Evolutionary conservation across 106 monocot genomes (phyloP).

Genomic region (Cymbidium sinense): DNA sequence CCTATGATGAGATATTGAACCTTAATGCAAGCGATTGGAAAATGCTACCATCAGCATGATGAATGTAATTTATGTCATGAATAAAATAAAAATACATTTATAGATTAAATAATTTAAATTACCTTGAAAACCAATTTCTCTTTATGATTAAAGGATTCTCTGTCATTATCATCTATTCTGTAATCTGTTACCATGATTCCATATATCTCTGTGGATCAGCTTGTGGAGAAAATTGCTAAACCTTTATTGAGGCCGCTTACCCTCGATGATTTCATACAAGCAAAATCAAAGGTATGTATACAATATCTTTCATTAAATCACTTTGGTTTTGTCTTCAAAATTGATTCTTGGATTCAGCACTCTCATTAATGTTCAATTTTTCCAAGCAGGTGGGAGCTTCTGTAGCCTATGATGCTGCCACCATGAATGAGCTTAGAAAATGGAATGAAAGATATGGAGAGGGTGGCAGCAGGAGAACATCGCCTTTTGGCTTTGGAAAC

Average conservation of each 20-base stretch:
- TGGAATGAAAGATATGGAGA: conserved; percentile 98
- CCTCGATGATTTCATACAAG: conserved; percentile 72
- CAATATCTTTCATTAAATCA: not conserved
- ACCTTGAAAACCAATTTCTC: too few relatives aligned
- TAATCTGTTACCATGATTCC: not conserved
- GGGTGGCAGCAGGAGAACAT: conserved; percentile 66
- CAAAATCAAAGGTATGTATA: conserved; percentile 74
- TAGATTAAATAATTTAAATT: too few relatives aligned
- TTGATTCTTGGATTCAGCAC: not conserved
- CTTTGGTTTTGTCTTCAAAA: not conserved
- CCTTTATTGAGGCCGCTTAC: conserved; percentile 55
- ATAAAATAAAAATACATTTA: too few relatives aligned
- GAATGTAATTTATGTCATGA: too few relatives aligned
- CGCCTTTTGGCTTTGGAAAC: conserved; percentile 84
- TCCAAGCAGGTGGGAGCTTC: conserved; percentile 89
- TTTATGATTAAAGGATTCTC: too few relatives aligned
- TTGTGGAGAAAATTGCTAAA: conserved; percentile 15
- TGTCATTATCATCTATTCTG: too few relatives aligned
- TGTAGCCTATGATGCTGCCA: conserved; percentile 82
- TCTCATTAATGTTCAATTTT: not conserved
- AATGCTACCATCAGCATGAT: too few relatives aligned
- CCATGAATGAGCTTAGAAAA: conserved; percentile 87
- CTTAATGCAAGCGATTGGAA: too few relatives aligned
- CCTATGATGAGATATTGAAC: too few relatives aligned
- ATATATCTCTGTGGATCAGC: conserved; percentile 18